Conservation (phyloP, 2,329 filamentous ascomycete species). For the Fusarium hostae region DNA sequence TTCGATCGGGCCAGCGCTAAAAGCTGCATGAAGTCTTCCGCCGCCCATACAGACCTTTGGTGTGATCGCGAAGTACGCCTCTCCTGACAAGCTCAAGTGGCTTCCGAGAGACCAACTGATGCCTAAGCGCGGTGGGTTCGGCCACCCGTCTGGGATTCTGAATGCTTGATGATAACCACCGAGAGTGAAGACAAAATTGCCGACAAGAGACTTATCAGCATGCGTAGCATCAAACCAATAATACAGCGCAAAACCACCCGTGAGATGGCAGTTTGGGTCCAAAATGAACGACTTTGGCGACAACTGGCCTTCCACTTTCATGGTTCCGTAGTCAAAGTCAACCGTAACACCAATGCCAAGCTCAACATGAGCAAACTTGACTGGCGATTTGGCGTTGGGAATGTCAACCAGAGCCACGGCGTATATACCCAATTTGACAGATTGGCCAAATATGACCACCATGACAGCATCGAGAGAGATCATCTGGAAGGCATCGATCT, state of each 20-base stretch:
- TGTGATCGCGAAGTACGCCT: slow-evolving; percentile 54
- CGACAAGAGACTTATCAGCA: slow-evolving; percentile 5
- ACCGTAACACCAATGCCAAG: slow-evolving; percentile 46
- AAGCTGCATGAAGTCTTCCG: slow-evolving; percentile 30
- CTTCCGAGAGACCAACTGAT: slow-evolving; percentile 44
- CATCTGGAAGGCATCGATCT: slow-evolving; percentile 5
- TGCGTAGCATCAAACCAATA: slow-evolving; percentile 18
- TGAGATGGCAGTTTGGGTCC: slow-evolving; percentile 49
- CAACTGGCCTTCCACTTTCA: slow-evolving; percentile 50
- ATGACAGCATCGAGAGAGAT: not conserved
- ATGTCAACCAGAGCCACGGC: not conserved
- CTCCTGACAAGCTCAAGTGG: slow-evolving; percentile 45
- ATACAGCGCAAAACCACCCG: slow-evolving; percentile 50
- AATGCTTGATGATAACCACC: slow-evolving; percentile 53
- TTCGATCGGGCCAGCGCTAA: not conserved
- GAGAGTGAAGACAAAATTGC: slow-evolving; percentile 53
- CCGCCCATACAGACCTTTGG: slow-evolving; percentile 52
- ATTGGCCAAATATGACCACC: not conserved
- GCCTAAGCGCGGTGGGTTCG: slow-evolving; percentile 45
- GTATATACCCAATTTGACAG: not conserved
- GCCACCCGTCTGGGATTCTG: slow-evolving; percentile 46
- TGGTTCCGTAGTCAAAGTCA: slow-evolving; percentile 42
- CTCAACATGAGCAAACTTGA: slow-evolving; percentile 38
- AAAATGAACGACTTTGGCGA: slow-evolving; percentile 51
- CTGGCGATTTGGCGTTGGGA: not conserved